Evolutionary conservation across 2,329 filamentous ascomycete genomes (phyloP), one percentile per base, ranked within the genome.

Genomic region (Aspergillus ustus): DNA sequence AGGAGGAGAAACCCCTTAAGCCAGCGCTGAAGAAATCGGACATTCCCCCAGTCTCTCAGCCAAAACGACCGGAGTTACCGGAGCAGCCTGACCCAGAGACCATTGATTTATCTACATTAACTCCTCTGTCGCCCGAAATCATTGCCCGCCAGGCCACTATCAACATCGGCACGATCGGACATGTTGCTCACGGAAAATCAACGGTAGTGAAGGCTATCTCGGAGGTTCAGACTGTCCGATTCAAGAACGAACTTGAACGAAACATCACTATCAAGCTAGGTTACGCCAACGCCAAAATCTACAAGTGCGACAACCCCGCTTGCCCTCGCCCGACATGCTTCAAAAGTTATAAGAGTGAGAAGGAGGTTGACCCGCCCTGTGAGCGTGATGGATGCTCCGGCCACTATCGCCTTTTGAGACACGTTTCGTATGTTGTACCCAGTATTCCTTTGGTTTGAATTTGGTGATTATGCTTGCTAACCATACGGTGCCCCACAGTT

Each of bases 261-360:
- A 99, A 99, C 81, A 99, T 99, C 75, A 99, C 95, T 74, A 99
- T 99, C 85, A 99, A 99, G 88, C 87, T 99, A 73, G 95, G 95
- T 78, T 99, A 99, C 80, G 95, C 95, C 78, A 99, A 99, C 80
- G 95, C 95, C 73, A 98, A 99, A 83, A 93, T 99, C 80, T 99
- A 98, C 89, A 92, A 97, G 85, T 99, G 95, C 81, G 92, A 97
- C 81, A 97, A 92, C 81, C 78, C 83, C 57, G 89, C 91, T 69
- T 99, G 95, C 83, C 95, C 95, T 63, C 87, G 95, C 72, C 95
- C 95, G 67, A 93, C 91, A 70, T 98, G 94, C 86, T 99, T 93
- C 84, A 88, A 91, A 79, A 97, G 92, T 81, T 99, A 91, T 85
- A 97, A 96, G 88, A 97, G 93, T 80, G 94, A 98, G 80, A 98